phyloP scores from a whole-genome alignment of 73 alveolate genomes.

The Symbiodinium pilosum region DNA sequence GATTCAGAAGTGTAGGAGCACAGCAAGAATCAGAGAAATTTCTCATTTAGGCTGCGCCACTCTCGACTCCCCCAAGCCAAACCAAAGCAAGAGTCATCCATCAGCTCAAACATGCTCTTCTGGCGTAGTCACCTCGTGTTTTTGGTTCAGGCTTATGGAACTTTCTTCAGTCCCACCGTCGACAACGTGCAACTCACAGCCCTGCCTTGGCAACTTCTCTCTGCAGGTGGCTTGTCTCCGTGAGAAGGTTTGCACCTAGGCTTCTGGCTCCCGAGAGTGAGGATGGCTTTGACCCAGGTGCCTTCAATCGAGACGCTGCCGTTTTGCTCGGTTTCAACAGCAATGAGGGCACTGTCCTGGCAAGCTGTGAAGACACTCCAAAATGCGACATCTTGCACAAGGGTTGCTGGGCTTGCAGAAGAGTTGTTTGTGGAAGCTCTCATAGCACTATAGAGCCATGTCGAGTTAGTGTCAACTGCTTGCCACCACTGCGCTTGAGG shows the following conservation, averaged over 20 bases:
- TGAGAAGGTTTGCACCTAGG: too few relatives aligned
- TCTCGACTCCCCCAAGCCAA: too few relatives aligned
- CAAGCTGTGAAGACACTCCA: slow-evolving; percentile 48
- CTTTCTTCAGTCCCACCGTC: slow-evolving; percentile 55
- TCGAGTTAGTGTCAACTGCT: too few relatives aligned
- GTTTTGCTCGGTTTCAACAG: not conserved
- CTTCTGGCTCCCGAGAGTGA: too few relatives aligned
- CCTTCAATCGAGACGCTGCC: not conserved
- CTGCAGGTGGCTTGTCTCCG: not conserved
- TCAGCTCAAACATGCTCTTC: too few relatives aligned
- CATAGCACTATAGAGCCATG: too few relatives aligned
- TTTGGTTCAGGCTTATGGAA: slow-evolving; percentile 69
- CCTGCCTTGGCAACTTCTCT: slow-evolving; percentile 30
- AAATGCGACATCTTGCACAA: slow-evolving; percentile 58
- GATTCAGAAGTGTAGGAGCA: too few relatives aligned
- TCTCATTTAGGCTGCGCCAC: too few relatives aligned
- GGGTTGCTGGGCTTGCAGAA: not conserved
- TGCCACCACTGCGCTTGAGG: not conserved
- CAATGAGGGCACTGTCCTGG: slow-evolving; percentile 54
- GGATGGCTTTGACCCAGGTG: not conserved
- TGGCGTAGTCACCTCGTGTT: too few relatives aligned
- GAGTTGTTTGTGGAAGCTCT: too few relatives aligned
- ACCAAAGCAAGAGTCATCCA: too few relatives aligned
- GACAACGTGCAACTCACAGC: slow-evolving; percentile 31
- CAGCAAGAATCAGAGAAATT: too few relatives aligned